A percentile compares a stretch with the other conserved stretches of the same genome.
Evolutionary conservation across 805 yeast species (phyloP).

Genomic region (Teunomyces gatunensis): DNA sequence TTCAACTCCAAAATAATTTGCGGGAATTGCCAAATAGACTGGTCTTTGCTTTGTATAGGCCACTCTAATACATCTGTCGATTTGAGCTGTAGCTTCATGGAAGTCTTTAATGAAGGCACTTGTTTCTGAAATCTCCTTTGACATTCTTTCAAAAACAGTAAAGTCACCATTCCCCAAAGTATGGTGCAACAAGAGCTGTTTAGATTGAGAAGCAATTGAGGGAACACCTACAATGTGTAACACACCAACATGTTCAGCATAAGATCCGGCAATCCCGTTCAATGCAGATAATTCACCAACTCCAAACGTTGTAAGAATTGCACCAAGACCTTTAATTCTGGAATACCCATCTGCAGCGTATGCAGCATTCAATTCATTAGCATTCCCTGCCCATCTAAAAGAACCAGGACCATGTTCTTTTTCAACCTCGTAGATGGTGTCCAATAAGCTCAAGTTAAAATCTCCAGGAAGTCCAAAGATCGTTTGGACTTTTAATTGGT

Average conservation of each 20-base stretch:
- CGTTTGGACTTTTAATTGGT: constrained; percentile 67
- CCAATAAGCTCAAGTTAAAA: constrained; percentile 69
- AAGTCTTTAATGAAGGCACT: constrained; percentile 63
- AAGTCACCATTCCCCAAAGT: constrained; percentile 83
- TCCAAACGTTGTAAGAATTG: constrained; percentile 82
- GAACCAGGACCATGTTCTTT: constrained; percentile 30
- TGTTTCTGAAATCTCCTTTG: constrained; percentile 66
- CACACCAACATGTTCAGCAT: constrained; percentile 85
- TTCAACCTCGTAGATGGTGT: constrained; percentile 68
- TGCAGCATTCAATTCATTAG: constrained; percentile 86
- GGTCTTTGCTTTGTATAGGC: constrained; percentile 76
- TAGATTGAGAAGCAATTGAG: constrained; percentile 67
- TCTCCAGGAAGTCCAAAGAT: constrained; percentile 83
- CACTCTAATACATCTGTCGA: constrained; percentile 71
- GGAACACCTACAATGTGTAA: constrained; percentile 88
- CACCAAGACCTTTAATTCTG: constrained; percentile 72
- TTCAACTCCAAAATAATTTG: constrained; percentile 67
- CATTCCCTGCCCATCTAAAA: constrained; percentile 88
- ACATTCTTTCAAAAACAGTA: constrained; percentile 77
- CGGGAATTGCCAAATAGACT: constrained; percentile 78
- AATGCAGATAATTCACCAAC: constrained; percentile 85
- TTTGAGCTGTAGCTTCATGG: constrained; percentile 61
- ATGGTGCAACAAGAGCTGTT: constrained; percentile 74
- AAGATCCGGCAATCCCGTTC: constrained; percentile 85
- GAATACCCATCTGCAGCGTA: constrained; percentile 89